A percentile compares a stretch with the other conserved stretches of the same genome.
Evolutionary conservation across 1,284 basidiomycete species (phyloP).

Genomic region (Takashimella koratensis): DNA sequence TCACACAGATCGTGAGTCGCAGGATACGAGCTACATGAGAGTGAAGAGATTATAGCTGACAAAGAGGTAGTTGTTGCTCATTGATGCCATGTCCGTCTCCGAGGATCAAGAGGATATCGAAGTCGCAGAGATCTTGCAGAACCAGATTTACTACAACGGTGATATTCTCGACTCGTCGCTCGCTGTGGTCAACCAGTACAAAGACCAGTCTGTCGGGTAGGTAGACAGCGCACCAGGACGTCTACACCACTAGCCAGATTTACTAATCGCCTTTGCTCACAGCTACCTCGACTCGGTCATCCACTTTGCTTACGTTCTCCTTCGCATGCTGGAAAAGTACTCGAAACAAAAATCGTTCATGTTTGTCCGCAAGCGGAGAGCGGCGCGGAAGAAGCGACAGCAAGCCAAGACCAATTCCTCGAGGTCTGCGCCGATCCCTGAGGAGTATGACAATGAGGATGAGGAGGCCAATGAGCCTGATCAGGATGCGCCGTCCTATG

Average conservation of each 20-base stretch:
- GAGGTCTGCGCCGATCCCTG: constrained; percentile 22
- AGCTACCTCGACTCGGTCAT: constrained; percentile 81
- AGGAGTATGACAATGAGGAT: constrained; percentile 44
- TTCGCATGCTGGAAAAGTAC: constrained; percentile 83
- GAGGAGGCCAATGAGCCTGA: constrained; percentile 58
- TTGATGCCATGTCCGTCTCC: constrained; percentile 61
- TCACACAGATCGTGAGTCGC: constrained; percentile 66
- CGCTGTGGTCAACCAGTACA: constrained; percentile 69
- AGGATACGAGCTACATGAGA: not conserved
- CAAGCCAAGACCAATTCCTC: constrained; percentile 49
- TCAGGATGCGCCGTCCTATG: constrained; percentile 60
- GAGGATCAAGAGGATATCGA: constrained; percentile 63
- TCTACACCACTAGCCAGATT: no score
- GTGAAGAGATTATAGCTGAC: not conserved
- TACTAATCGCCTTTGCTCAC: no score
- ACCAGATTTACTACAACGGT: constrained; percentile 88
- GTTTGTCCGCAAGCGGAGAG: constrained; percentile 69
- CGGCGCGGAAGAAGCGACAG: constrained; percentile 56
- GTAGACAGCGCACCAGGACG: no score
- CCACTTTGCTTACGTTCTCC: constrained; percentile 71
- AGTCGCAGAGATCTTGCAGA: constrained; percentile 71
- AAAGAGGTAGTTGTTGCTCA: constrained; percentile 60
- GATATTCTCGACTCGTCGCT: constrained; percentile 83
- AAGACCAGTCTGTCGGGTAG: constrained; percentile 55
- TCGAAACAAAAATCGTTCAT: constrained; percentile 67